These are phyloP conservation scores for Auricularia sp. DNA, from an alignment of 768 basidiomycete species.

Conservation along the genomic window DNA sequence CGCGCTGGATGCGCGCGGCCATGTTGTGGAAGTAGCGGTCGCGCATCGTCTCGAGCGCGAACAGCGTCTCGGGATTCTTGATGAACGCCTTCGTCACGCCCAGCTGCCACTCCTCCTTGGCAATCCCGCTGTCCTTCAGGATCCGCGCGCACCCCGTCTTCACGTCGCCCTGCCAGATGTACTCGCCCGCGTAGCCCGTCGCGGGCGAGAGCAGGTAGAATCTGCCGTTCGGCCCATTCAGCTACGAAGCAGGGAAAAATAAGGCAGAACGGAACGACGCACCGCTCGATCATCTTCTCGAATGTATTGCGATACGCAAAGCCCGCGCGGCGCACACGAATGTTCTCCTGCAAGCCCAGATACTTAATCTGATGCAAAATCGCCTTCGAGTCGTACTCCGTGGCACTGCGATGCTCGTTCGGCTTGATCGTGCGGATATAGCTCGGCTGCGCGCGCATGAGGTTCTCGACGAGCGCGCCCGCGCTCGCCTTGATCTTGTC, in stretches of 20 bases:
- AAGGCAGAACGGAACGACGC: slow-evolving; percentile 2
- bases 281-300: slow-evolving; percentile 95
- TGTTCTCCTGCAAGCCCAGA: slow-evolving; percentile 96
- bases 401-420: slow-evolving; percentile 87
- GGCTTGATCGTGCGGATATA: slow-evolving; percentile 99
- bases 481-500: slow-evolving; percentile 94
- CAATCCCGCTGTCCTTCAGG: slow-evolving; percentile 88
- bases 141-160: slow-evolving; percentile 90
- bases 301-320: slow-evolving; percentile 98
- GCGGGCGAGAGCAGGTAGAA: slow-evolving; percentile 93
- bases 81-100: slow-evolving; percentile 98
- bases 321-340: slow-evolving; percentile 91
- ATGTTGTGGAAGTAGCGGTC: slow-evolving; percentile 99
- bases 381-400: slow-evolving; percentile 90
- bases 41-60: slow-evolving; percentile 96
- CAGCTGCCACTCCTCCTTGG: slow-evolving; percentile 99
- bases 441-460: slow-evolving; percentile 94
- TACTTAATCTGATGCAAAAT: slow-evolving; percentile 99
- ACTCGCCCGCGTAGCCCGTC: slow-evolving; percentile 97
- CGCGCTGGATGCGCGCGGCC: slow-evolving; percentile 93
- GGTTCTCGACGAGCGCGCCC: slow-evolving; percentile 88
- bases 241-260: not conserved
- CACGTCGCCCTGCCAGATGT: slow-evolving; percentile 88
- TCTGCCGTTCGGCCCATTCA: slow-evolving; percentile 12
- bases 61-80: slow-evolving; percentile 97